These are phyloP conservation scores for Ambrosia trifida DNA, from an alignment of 129 eudicot species.

Conservation along the genomic window DNA sequence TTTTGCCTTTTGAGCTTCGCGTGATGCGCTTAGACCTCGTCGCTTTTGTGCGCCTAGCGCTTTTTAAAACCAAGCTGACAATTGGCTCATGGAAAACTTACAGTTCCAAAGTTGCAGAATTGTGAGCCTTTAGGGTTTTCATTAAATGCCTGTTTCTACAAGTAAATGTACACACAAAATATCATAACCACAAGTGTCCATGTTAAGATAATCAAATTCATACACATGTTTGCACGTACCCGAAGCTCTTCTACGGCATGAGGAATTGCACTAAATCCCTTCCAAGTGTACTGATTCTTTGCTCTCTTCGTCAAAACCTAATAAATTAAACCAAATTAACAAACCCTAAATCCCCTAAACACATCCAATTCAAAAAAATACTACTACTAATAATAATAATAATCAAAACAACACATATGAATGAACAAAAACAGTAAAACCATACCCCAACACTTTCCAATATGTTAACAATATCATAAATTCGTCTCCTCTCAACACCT, in stretches of 20 bases:
- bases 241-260: slow-evolving; percentile 49
- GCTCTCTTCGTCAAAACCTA: slow-evolving; percentile 58
- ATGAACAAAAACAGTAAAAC: background rate
- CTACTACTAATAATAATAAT: too few relatives aligned
- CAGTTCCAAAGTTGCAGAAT: slow-evolving; percentile 32
- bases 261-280: slow-evolving; percentile 60
- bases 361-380: background rate
- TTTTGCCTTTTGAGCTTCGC: too few relatives aligned
- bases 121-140: slow-evolving; percentile 29
- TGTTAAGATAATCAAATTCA: background rate
- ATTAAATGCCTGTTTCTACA: slow-evolving; percentile 42
- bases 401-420: background rate
- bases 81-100: slow-evolving; percentile 26
- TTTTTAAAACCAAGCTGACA: too few relatives aligned
- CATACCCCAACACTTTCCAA: slow-evolving; percentile 66
- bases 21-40: too few relatives aligned
- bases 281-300: slow-evolving; percentile 70
- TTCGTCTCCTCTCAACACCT: slow-evolving; percentile 80
- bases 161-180: background rate
- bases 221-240: slow-evolving; percentile 32
- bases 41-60: too few relatives aligned
- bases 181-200: slow-evolving; percentile 1
- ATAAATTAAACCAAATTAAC: background rate
- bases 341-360: slow-evolving; percentile 23
- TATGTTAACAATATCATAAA: slow-evolving; percentile 70